phyloP scores from a whole-genome alignment of 352 stramenopile genomes.

The Phytophthora chlamydospora region DNA sequence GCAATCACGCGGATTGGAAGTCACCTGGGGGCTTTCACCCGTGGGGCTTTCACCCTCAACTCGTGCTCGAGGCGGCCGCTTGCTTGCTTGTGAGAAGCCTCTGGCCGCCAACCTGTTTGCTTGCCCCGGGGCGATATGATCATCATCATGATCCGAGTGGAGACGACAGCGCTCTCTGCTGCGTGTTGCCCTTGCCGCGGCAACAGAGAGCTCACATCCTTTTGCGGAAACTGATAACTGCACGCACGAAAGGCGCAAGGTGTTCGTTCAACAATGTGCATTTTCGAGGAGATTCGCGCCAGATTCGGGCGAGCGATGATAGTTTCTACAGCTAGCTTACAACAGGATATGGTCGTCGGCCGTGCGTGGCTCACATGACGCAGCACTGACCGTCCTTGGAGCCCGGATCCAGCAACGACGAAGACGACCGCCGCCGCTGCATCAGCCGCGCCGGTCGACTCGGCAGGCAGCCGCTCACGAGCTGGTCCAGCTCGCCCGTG shows the following conservation, averaged over 20 bases:
- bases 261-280: neutral
- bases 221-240: conserved; percentile 20
- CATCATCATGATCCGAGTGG: no score
- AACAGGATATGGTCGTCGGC: conserved; percentile 5
- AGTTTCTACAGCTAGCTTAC: conserved; percentile 4
- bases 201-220: conserved; percentile 15
- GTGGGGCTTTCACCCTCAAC: no score
- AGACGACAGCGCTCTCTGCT: no score
- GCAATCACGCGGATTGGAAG: conserved; percentile 11
- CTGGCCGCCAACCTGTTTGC: no score
- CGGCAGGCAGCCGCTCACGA: conserved; percentile 47
- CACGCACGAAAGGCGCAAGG: conserved; percentile 1
- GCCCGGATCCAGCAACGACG: conserved; percentile 4
- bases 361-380: conserved; percentile 24
- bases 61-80: no score
- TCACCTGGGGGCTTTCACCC: neutral
- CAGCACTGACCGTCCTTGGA: conserved; percentile 29
- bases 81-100: no score
- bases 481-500: conserved; percentile 56
- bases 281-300: conserved; percentile 21
- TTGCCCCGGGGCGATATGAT: no score
- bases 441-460: conserved; percentile 35
- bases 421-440: conserved; percentile 11
- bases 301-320: conserved; percentile 28
- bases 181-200: no score